Evolutionary conservation across 805 yeast species (phyloP).

Genomic region (Allodekkera sacchari): DNA sequence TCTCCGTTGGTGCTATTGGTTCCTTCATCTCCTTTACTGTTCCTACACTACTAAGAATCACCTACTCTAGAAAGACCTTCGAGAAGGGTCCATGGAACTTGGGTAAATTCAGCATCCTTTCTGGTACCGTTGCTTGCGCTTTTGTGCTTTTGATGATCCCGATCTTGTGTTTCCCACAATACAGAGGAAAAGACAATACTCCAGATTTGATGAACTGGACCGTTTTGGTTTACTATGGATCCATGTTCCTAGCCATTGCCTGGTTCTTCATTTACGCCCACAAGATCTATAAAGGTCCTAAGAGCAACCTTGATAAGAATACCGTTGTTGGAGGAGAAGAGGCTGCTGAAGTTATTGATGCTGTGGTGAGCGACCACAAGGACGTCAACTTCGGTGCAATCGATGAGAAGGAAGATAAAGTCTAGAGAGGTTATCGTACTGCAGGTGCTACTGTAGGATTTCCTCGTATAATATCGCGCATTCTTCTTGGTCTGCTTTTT

Average conservation of each 20-base stretch:
- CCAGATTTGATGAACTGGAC: constrained; percentile 54
- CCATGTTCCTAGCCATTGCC: constrained; percentile 37
- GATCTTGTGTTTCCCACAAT: constrained; percentile 47
- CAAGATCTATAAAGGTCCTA: constrained; percentile 55
- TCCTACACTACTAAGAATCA: constrained; percentile 51
- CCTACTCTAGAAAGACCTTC: constrained; percentile 43
- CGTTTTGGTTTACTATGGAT: constrained; percentile 48
- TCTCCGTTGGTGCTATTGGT: constrained; percentile 65
- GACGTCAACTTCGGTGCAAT: constrained; percentile 3
- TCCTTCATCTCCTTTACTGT: constrained; percentile 55
- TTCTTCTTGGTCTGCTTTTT: too few relatives aligned
- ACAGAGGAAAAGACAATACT: constrained; percentile 28
- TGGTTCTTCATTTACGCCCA: constrained; percentile 47
- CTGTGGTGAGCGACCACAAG: constrained; percentile 4
- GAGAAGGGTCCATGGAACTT: constrained; percentile 58
- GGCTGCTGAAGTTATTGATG: constrained; percentile 12
- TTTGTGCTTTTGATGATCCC: constrained; percentile 51
- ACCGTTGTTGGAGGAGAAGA: constrained; percentile 21
- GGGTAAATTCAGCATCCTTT: constrained; percentile 40
- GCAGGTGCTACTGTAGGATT: too few relatives aligned
- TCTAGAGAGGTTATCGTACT: too few relatives aligned
- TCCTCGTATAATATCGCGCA: too few relatives aligned
- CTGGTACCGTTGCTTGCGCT: constrained; percentile 37
- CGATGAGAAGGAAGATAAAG: too few relatives aligned
- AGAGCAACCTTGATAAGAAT: constrained; percentile 37